A percentile compares a stretch with the other conserved stretches of the same genome.
These are phyloP conservation scores for Parachlorella kessleri DNA, from an alignment of 139 green algal species.

Conservation along the genomic window DNA sequence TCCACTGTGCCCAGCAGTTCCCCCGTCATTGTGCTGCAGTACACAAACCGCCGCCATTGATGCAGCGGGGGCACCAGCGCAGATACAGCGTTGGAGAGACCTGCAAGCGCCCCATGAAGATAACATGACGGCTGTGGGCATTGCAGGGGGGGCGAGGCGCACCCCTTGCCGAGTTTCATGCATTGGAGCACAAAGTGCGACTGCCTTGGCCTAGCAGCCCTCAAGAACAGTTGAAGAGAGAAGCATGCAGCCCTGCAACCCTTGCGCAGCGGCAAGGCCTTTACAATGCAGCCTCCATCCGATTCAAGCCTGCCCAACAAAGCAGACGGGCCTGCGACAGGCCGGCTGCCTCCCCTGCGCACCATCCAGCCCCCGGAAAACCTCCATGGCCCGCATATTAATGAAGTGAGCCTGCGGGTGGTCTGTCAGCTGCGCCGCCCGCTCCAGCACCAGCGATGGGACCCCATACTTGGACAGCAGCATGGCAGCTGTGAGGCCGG, in stretches of 20 bases:
- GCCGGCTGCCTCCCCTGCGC: not conserved
- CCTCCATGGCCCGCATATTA: constrained; percentile 95
- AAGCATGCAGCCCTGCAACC: too few species aligned
- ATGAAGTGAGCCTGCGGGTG: constrained; percentile 95
- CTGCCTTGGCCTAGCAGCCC: too few species aligned
- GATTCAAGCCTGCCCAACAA: too few species aligned
- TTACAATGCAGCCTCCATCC: too few species aligned
- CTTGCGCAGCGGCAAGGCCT: too few species aligned
- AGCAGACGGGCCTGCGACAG: constrained; percentile 56
- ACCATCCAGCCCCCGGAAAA: constrained; percentile 38
- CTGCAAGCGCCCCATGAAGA: too few species aligned
- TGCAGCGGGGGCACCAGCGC: constrained; percentile 66
- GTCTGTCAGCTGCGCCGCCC: constrained; percentile 9
- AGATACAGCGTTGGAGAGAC: too few species aligned
- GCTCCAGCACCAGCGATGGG: constrained; percentile 72
- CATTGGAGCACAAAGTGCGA: too few species aligned
- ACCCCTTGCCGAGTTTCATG: too few species aligned
- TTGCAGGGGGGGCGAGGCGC: too few species aligned
- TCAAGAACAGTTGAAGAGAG: too few species aligned
- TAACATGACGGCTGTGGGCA: too few species aligned
- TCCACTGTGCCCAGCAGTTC: constrained; percentile 77
- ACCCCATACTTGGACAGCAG: constrained; percentile 71
- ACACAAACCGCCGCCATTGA: constrained; percentile 87
- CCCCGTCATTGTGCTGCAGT: constrained; percentile 64
- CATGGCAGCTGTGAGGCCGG: constrained; percentile 68